phyloP scores from a whole-genome alignment of 495 filamentous ascomycete species.

The Mycothermus thermophilus region DNA sequence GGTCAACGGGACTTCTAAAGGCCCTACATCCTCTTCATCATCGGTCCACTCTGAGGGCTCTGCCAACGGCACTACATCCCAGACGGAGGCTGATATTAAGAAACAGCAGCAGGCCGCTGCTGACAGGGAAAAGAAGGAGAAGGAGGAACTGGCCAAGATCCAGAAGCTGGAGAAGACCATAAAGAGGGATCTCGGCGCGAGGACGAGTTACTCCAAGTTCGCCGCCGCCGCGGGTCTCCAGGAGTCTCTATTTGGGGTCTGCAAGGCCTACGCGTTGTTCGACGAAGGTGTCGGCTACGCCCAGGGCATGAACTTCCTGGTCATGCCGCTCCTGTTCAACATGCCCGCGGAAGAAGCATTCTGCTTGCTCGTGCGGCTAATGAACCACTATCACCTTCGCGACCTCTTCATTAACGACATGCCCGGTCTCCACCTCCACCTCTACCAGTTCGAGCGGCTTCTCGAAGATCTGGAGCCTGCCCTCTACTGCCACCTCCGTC shows the following conservation, averaged over 20 bases:
- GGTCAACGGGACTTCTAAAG: conserved; percentile 38
- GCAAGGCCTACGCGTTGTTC: conserved; percentile 94
- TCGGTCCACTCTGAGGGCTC: conserved; percentile 75
- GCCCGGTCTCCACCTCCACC: conserved; percentile 82
- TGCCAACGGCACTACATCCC: conserved; percentile 41
- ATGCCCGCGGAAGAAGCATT: conserved; percentile 98
- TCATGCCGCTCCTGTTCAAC: conserved; percentile 95
- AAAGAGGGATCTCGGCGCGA: conserved; percentile 72
- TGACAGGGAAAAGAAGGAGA: conserved; percentile 59
- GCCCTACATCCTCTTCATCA: conserved; percentile 61
- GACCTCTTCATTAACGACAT: conserved; percentile 94
- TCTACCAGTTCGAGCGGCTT: conserved; percentile 90
- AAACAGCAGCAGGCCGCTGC: conserved; percentile 51
- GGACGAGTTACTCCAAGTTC: conserved; percentile 94
- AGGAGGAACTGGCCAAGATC: conserved; percentile 55
- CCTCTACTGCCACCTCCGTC: conserved; percentile 85
- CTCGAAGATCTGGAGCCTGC: conserved; percentile 91
- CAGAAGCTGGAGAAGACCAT: conserved; percentile 86
- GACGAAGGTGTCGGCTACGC: conserved; percentile 93
- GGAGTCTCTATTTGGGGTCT: conserved; percentile 86
- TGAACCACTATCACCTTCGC: conserved; percentile 91
- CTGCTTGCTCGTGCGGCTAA: conserved; percentile 77
- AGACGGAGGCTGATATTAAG: conserved; percentile 50
- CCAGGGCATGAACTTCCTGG: conserved; percentile 97
- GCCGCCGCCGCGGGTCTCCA: conserved; percentile 77